Conservation (phyloP, 2,329 filamentous ascomycete genomes). For the Hirsutella thompsonii region DNA sequence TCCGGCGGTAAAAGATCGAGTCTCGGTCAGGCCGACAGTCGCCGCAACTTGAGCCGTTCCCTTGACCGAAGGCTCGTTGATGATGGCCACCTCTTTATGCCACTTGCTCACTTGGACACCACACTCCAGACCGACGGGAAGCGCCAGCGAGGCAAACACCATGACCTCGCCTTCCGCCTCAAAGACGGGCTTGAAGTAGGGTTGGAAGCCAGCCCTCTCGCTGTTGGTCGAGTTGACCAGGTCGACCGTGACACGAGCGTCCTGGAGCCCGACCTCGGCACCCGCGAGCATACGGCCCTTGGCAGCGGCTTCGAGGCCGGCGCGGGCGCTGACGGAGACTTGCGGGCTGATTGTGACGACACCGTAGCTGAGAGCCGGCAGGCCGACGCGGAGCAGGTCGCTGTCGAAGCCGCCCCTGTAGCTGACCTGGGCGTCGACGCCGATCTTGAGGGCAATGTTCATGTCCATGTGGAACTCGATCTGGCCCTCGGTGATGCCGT, state of each 20-base stretch:
- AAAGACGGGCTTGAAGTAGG: conserved; percentile 16
- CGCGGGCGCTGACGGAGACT: conserved; percentile 10
- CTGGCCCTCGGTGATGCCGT: conserved; percentile 12
- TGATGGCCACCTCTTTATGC: conserved; percentile 9
- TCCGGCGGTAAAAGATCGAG: conserved; percentile 6
- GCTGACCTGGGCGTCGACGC: conserved; percentile 14
- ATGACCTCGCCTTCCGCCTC: conserved; percentile 14
- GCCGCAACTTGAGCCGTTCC: conserved; percentile 9
- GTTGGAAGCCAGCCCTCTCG: conserved; percentile 10
- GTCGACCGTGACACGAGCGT: conserved; percentile 11
- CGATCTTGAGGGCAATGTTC: conserved; percentile 14
- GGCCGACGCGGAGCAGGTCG: conserved; percentile 11
- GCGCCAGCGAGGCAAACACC: conserved; percentile 12
- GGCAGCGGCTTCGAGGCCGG: conserved; percentile 10
- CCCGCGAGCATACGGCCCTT: conserved; percentile 15
- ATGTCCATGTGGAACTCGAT: conserved; percentile 12
- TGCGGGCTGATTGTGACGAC: conserved; percentile 13
- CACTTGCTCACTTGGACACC: conserved; percentile 10
- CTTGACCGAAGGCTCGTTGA: conserved; percentile 16
- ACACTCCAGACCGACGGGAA: conserved; percentile 15
- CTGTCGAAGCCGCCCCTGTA: conserved; percentile 9
- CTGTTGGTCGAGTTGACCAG: conserved; percentile 10
- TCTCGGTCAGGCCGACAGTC: conserved; percentile 4
- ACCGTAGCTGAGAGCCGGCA: conserved; percentile 13
- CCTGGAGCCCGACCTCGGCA: conserved; percentile 15